phyloP scores from a whole-genome alignment of 2,329 filamentous ascomycete species.

The Claviceps cyperi region DNA sequence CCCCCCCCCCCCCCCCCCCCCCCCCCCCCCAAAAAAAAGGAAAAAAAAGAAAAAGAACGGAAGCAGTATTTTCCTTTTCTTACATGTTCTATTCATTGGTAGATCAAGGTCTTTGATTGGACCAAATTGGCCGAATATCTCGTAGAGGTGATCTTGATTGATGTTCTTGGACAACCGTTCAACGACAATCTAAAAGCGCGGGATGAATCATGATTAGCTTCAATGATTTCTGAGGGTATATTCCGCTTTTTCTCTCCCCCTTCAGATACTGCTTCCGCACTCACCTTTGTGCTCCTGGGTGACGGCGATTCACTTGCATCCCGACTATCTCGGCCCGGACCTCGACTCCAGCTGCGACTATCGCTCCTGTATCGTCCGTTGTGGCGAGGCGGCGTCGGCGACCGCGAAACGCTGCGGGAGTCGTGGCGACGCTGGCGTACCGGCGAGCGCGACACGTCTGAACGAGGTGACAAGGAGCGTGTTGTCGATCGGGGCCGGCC shows the following conservation, averaged over 20 bases:
- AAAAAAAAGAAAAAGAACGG: too few relatives aligned
- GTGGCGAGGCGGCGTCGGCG: constrained; percentile 18
- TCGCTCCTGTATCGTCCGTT: constrained; percentile 19
- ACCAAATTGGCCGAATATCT: constrained; percentile 87
- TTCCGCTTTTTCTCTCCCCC: not conserved
- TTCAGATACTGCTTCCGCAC: constrained; percentile 3
- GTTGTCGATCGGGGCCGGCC: constrained; percentile 20
- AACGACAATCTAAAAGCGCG: constrained; percentile 60
- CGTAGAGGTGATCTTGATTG: constrained; percentile 70
- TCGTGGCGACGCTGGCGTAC: constrained; percentile 17
- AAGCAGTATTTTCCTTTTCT: constrained; percentile 24
- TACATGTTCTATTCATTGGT: constrained; percentile 77
- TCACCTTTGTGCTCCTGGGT: constrained; percentile 38
- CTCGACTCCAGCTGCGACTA: constrained; percentile 19
- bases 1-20: not conserved
- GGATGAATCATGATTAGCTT: not conserved
- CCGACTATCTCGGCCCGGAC: constrained; percentile 20
- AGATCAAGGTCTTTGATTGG: constrained; percentile 76
- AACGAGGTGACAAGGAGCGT: constrained; percentile 21
- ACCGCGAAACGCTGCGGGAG: constrained; percentile 21
- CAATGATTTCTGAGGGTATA: not conserved
- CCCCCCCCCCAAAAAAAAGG: not conserved
- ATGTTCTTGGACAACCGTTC: constrained; percentile 95
- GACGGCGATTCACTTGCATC: constrained; percentile 24
- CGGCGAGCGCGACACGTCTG: constrained; percentile 20